Evolutionary conservation across 2,329 filamentous ascomycete species (phyloP).

Genomic region (Didymella arachidicola): DNA sequence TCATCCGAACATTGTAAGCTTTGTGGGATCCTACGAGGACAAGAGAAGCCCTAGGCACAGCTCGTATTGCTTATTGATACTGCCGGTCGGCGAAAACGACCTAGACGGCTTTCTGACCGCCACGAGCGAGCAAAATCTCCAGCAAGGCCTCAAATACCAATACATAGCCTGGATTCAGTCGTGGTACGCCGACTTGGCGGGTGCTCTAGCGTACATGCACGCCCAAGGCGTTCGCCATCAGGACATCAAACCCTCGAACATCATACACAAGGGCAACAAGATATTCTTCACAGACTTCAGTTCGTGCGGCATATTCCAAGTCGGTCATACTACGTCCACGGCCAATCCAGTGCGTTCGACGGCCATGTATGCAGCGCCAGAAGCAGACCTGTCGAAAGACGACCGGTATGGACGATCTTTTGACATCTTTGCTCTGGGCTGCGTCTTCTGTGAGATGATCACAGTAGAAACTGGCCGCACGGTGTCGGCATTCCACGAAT

Average conservation of each 20-base stretch:
- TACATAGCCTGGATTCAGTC: not conserved
- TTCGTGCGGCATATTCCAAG: not conserved
- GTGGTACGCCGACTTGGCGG: not conserved
- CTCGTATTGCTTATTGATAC: constrained; percentile 27
- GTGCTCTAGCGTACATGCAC: not conserved
- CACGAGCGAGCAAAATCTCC: constrained; percentile 2
- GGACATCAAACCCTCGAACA: not conserved
- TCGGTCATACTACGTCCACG: not conserved
- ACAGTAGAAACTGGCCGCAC: not conserved
- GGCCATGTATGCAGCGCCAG: not conserved
- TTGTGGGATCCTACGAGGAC: constrained; percentile 26
- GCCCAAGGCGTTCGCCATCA: not conserved
- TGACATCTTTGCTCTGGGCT: not conserved
- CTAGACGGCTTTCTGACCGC: constrained; percentile 22
- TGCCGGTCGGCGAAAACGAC: constrained; percentile 27
- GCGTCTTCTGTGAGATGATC: not conserved
- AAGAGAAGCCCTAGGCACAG: not conserved
- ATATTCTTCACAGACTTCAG: not conserved
- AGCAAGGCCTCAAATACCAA: not conserved
- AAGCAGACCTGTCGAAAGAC: not conserved
- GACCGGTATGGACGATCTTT: not conserved
- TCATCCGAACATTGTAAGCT: constrained; percentile 25
- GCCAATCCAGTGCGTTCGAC: not conserved
- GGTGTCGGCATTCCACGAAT: not conserved
- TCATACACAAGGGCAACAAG: not conserved